A percentile compares a stretch with the other conserved stretches of the same genome.
Conservation (phyloP, 208 protist species). For the Acanthamoeba castellanii region DNA sequence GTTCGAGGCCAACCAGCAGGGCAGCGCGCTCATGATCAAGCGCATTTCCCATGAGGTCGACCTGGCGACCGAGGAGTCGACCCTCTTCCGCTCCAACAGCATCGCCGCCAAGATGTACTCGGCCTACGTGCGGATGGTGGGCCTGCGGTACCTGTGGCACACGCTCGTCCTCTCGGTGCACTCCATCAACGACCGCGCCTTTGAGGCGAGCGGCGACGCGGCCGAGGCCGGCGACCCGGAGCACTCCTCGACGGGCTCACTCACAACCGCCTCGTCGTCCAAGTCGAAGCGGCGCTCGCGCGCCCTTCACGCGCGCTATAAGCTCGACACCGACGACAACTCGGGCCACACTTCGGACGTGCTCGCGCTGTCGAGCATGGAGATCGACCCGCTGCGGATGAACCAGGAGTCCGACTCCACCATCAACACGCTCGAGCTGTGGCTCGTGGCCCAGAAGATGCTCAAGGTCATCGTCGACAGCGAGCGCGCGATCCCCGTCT, state of each 20-base stretch:
- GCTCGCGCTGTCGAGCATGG: conserved; percentile 42
- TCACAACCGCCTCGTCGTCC: background rate
- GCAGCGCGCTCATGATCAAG: background rate
- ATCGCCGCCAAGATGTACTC: conserved; percentile 72
- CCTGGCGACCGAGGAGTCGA: conserved; percentile 1
- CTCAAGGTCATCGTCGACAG: conserved; percentile 63
- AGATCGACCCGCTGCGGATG: conserved; percentile 51
- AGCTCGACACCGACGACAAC: conserved; percentile 59
- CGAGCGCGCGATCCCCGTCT: conserved; percentile 27
- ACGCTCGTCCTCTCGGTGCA: conserved; percentile 36
- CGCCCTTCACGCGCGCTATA: conserved; percentile 12
- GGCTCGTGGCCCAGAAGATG: conserved; percentile 70
- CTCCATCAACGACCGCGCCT: conserved; percentile 53
- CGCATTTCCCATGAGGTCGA: conserved; percentile 42
- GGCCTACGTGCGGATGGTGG: conserved; percentile 59
- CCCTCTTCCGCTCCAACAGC: conserved; percentile 73
- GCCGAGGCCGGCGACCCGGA: background rate
- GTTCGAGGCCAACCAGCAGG: conserved; percentile 46
- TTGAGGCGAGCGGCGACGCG: background rate
- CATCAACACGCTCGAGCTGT: conserved; percentile 72
- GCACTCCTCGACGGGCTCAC: background rate
- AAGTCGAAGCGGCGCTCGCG: background rate
- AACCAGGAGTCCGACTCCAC: conserved; percentile 42
- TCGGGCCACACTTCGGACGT: conserved; percentile 46
- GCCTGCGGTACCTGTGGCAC: conserved; percentile 67